Percentiles rank a stretch among this genome's conserved stretches.
These are phyloP conservation scores for Zygoascus bituminiphila DNA, from an alignment of 805 yeast genomes.

Conservation along the genomic window DNA sequence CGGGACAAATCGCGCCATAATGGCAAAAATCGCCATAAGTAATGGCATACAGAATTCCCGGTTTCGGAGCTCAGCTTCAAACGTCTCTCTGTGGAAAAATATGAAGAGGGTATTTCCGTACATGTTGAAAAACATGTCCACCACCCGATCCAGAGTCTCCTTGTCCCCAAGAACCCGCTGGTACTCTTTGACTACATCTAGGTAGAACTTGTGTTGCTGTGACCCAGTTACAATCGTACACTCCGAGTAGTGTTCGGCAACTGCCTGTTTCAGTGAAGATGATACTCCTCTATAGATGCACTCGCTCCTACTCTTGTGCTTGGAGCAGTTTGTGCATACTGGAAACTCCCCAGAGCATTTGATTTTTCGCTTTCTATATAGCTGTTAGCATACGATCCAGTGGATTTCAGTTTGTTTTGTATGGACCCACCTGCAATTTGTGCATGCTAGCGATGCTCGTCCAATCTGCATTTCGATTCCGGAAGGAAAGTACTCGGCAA, in stretches of 20 bases:
- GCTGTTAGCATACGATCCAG: too few relatives aligned
- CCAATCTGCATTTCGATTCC: background rate
- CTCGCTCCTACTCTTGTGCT: background rate
- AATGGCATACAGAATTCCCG: background rate
- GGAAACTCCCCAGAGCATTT: background rate
- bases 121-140: background rate
- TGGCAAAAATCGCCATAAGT: background rate
- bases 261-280: background rate
- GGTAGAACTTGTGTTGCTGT: background rate
- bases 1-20: background rate
- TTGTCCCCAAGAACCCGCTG: background rate
- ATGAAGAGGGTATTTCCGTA: background rate
- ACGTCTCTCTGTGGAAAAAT: background rate
- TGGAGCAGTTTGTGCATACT: background rate
- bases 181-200: background rate
- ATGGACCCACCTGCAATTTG: background rate
- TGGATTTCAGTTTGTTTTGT: too few relatives aligned
- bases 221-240: background rate
- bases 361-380: background rate
- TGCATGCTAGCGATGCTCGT: background rate
- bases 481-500: background rate
- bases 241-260: background rate
- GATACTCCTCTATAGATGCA: background rate
- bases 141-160: background rate
- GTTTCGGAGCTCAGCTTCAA: background rate